Percentiles rank a stretch among this genome's conserved stretches.
phyloP scores from a whole-genome alignment of 495 filamentous ascomycete genomes.

The Aspergillus cristatus region DNA sequence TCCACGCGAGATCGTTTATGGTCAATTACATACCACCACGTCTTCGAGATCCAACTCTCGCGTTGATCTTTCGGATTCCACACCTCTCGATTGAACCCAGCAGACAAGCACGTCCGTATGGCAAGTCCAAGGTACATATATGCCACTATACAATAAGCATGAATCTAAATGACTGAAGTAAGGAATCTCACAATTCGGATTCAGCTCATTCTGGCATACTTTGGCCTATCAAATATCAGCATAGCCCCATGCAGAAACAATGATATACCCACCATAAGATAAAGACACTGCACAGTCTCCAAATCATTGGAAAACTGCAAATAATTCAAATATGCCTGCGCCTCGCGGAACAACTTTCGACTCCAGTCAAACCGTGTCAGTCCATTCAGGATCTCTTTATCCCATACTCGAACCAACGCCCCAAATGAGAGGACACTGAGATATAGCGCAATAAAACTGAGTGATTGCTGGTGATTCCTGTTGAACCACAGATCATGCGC shows the following conservation, averaged over 20 bases:
- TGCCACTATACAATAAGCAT: too few relatives aligned
- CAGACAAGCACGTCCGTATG: constrained; percentile 32
- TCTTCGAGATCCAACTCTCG: constrained; percentile 32
- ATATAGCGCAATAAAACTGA: constrained; percentile 32
- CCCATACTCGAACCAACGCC: constrained; percentile 30
- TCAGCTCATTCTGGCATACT: constrained; percentile 36
- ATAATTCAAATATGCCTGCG: constrained; percentile 28
- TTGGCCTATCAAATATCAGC: constrained; percentile 21
- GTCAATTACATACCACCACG: constrained; percentile 29
- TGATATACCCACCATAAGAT: constrained; percentile 25
- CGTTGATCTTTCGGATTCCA: constrained; percentile 24
- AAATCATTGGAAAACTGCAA: constrained; percentile 31
- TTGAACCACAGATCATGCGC: constrained; percentile 31
- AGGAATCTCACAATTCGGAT: constrained; percentile 24
- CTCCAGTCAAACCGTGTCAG: constrained; percentile 35
- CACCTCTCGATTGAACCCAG: constrained; percentile 33
- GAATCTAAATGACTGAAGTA: too few relatives aligned
- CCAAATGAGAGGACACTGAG: constrained; percentile 32
- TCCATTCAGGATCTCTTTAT: constrained; percentile 25
- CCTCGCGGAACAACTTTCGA: constrained; percentile 33
- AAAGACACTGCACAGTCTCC: constrained; percentile 33
- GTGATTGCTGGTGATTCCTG: constrained; percentile 19
- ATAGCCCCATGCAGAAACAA: neutral
- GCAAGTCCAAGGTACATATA: constrained; percentile 37
- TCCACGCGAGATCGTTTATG: neutral